Evolutionary conservation across 495 filamentous ascomycete species (phyloP).

Genomic region (Aspergillus coremiiformis): DNA sequence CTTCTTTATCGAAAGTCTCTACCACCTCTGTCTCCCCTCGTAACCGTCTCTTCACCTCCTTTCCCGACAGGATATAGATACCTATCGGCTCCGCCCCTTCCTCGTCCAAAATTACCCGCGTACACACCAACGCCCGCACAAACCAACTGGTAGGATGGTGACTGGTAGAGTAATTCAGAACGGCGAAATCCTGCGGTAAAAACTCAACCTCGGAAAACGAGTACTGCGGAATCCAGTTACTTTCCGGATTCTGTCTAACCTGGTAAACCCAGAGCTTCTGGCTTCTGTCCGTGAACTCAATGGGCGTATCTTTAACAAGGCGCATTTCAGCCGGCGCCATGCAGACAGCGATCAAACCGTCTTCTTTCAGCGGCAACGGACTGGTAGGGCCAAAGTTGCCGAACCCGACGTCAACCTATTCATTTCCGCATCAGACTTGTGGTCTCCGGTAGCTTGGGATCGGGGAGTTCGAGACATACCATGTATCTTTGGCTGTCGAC

Average conservation of each 20-base stretch:
- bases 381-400: constrained; percentile 50
- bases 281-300: constrained; percentile 32
- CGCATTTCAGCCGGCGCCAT: constrained; percentile 46
- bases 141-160: constrained; percentile 44
- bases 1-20: constrained; percentile 40
- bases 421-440: constrained; percentile 2
- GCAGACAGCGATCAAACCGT: constrained; percentile 23
- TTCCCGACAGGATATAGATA: constrained; percentile 48
- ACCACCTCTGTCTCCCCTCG: constrained; percentile 46
- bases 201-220: constrained; percentile 57
- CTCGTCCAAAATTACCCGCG: constrained; percentile 43
- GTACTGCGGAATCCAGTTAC: constrained; percentile 47
- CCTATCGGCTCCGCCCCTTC: constrained; percentile 41
- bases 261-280: constrained; percentile 56
- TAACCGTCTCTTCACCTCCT: constrained; percentile 49
- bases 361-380: constrained; percentile 46
- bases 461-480: constrained; percentile 11
- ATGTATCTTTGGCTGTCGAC: constrained; percentile 48
- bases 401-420: constrained; percentile 64
- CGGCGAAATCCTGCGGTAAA: constrained; percentile 46
- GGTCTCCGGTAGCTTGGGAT: not conserved
- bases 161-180: constrained; percentile 54
- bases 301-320: constrained; percentile 37
- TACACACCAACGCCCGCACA: constrained; percentile 43
- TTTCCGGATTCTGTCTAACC: constrained; percentile 37